Conservation (phyloP, 352 stramenopile genomes). For the Phytophthora crassamura region DNA sequence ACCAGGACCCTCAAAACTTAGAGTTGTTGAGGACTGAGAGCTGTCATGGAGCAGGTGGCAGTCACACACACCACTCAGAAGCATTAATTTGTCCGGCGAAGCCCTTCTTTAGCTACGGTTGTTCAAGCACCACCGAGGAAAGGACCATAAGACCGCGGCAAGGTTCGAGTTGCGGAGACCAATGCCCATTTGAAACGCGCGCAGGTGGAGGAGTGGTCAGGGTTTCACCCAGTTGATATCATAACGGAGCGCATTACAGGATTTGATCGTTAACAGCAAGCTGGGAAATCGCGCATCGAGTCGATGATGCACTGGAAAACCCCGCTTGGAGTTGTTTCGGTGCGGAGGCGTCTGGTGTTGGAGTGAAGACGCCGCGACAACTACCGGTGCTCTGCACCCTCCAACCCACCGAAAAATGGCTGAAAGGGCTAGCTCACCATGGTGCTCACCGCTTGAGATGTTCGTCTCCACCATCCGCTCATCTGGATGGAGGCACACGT, state of each 20-base stretch:
- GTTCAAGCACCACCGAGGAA: too few species aligned
- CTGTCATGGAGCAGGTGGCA: slow-evolving; percentile 8
- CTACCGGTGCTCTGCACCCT: too few species aligned
- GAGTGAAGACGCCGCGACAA: too few species aligned
- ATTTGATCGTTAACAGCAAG: slow-evolving; percentile 16
- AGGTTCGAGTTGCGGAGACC: slow-evolving; percentile 9
- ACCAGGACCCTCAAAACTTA: neutral
- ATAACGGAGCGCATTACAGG: slow-evolving; percentile 17
- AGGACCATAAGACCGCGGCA: too few species aligned
- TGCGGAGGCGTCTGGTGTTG: slow-evolving; percentile 11
- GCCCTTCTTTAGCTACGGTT: slow-evolving; percentile 4
- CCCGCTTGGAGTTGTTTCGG: slow-evolving; percentile 6
- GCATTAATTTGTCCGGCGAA: too few species aligned
- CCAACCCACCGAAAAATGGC: too few species aligned
- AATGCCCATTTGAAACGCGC: slow-evolving; percentile 11
- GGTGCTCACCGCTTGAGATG: too few species aligned
- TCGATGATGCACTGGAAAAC: neutral
- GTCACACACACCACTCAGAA: too few species aligned
- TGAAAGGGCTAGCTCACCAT: too few species aligned
- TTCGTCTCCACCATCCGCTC: too few species aligned
- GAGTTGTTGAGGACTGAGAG: too few species aligned
- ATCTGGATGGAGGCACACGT: too few species aligned
- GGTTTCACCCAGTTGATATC: slow-evolving; percentile 14
- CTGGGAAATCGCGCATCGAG: neutral
- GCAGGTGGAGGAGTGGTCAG: neutral